phyloP scores from a whole-genome alignment of 148 eudicot genomes.

The Polygonum aviculare region DNA sequence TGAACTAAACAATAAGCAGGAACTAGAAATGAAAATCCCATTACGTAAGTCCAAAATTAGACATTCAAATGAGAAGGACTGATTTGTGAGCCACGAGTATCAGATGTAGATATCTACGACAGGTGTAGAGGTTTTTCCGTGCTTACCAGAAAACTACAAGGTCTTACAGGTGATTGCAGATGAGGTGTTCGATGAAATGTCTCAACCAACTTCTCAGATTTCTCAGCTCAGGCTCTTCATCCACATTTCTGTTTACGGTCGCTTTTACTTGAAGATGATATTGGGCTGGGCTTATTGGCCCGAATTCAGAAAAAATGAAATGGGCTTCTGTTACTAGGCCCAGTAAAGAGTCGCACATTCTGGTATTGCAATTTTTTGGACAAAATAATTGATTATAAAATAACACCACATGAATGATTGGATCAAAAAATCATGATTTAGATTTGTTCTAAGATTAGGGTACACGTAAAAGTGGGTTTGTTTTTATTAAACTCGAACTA shows the following conservation, averaged over 20 bases:
- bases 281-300: not conserved
- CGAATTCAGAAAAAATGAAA: not conserved
- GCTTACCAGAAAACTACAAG: not conserved
- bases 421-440: too few relatives aligned
- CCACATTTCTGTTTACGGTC: not conserved
- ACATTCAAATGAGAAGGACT: not conserved
- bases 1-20: not conserved
- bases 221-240: not conserved
- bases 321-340: not conserved
- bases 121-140: not conserved
- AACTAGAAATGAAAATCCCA: not conserved
- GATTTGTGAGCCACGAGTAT: not conserved
- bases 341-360: not conserved
- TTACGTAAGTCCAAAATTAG: not conserved
- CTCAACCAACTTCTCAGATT: not conserved
- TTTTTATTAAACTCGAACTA: too few relatives aligned
- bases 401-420: too few relatives aligned
- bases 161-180: not conserved
- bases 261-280: not conserved
- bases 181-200: conserved; percentile 2
- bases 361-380: too few relatives aligned
- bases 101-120: not conserved
- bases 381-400: too few relatives aligned
- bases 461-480: too few relatives aligned
- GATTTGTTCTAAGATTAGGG: too few relatives aligned